Evolutionary conservation across 176 grass and related monocot species (phyloP), one percentile per base, ranked within the genome.

Genomic region (Puccinellia tenuiflora): DNA sequence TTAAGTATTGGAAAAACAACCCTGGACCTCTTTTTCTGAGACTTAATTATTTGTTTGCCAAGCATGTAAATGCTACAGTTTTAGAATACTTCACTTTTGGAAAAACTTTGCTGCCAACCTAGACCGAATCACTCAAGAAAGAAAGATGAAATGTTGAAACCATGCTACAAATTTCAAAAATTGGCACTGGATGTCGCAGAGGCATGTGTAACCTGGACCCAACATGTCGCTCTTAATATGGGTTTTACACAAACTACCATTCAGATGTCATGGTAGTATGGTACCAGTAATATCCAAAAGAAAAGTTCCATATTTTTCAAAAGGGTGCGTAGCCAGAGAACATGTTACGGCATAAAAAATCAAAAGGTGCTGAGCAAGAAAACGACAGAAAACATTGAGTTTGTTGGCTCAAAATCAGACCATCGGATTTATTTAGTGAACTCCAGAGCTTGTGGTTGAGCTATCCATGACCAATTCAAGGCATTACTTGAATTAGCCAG

Each of bases 381-480:
- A 60, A 37, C 0, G 2, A 21, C 43, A 16, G 5, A 29, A 71
- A 71, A 2, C 16, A 57, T 72, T 8, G 11, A 20, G 5, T 63
- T 6, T 54, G 5, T 9, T 30, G 7, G 30, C 31, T 56, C 47
- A 46, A 18, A 47, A 21, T 57, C 50, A 10, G 56, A 8, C 46
- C 21, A 18, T 9, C 4, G 0, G 29, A 63, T 22, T 74, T 62
- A 38, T 9, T 52, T 25, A 12, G 16, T 61, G 59, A 47, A 15
- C n/a, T 77, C 2, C 29, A 20, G 6, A 26, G 26, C 3, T 57
- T 72, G 13, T 5, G 68, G 59, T 21, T 76, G 28, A 35, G 65
- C 59, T 26, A 67, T 20, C 25, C 9, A 87, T 57, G 70, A 67
- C 57, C 35, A 64, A 39, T 40, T 77, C 66, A 79, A 79, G 60